Evolutionary conservation across 768 basidiomycete species (phyloP).

Genomic region (Boletus sp.): DNA sequence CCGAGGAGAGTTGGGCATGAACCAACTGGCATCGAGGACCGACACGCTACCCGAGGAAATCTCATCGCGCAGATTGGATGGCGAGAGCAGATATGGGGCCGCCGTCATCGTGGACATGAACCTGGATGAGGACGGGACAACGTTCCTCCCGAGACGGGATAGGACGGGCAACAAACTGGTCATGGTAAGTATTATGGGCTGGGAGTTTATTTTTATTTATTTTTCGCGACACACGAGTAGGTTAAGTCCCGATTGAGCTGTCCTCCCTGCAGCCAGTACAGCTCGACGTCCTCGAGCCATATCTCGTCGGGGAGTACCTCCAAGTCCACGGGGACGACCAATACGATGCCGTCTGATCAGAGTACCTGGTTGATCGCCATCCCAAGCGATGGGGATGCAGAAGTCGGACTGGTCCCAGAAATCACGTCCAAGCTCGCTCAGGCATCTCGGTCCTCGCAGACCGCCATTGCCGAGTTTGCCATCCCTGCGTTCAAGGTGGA

Average conservation of each 20-base stretch:
- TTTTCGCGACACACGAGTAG: not conserved
- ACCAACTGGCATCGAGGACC: slow-evolving; percentile 83
- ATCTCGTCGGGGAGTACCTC: slow-evolving; percentile 5
- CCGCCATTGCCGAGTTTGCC: slow-evolving; percentile 59
- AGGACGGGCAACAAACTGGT: not conserved
- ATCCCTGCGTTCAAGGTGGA: slow-evolving; percentile 91
- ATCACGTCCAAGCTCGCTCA: slow-evolving; percentile 59
- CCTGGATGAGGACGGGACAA: slow-evolving; percentile 14
- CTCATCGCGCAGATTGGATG: slow-evolving; percentile 44
- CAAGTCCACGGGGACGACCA: slow-evolving; percentile 5
- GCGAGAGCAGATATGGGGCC: slow-evolving; percentile 53
- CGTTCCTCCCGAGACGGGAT: slow-evolving; percentile 9
- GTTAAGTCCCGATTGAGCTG: slow-evolving; percentile 16
- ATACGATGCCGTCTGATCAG: slow-evolving; percentile 91
- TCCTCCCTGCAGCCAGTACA: not conserved
- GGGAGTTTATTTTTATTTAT: slow-evolving; percentile 17
- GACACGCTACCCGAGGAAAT: slow-evolving; percentile 30
- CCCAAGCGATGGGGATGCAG: slow-evolving; percentile 83
- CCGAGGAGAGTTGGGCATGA: slow-evolving; percentile 87
- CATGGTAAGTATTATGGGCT: slow-evolving; percentile 1
- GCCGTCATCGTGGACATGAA: slow-evolving; percentile 38
- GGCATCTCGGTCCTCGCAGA: slow-evolving; percentile 49
- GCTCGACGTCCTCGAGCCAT: not conserved
- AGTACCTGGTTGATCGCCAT: slow-evolving; percentile 91
- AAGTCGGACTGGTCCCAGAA: slow-evolving; percentile 68